Evolutionary conservation across 2,329 filamentous ascomycete genomes (phyloP).

Genomic region (Epichloe aotearoae): DNA sequence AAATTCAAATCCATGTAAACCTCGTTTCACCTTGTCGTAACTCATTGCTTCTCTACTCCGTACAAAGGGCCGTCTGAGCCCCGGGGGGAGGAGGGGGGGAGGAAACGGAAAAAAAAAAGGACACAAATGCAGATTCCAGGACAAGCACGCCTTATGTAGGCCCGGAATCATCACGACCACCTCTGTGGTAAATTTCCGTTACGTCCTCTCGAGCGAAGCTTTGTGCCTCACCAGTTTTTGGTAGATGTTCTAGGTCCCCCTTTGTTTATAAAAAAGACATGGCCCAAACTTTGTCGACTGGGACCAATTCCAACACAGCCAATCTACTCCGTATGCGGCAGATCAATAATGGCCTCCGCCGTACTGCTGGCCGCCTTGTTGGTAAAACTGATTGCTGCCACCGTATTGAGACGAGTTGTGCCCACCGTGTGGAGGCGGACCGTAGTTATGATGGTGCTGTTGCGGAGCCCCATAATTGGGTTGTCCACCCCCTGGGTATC

Average conservation of each 20-base stretch:
- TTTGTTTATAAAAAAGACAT: not conserved
- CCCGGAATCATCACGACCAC: not conserved
- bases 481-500: conserved; percentile 10
- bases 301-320: not conserved
- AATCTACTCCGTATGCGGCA: not conserved
- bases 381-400: conserved; percentile 13
- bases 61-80: conserved; percentile 1
- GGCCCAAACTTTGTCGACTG: not conserved
- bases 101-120: not conserved
- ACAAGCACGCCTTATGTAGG: not conserved
- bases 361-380: conserved; percentile 12
- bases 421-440: conserved; percentile 5
- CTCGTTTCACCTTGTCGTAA: conserved; percentile 2
- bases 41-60: conserved; percentile 3
- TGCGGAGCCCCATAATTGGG: conserved; percentile 11
- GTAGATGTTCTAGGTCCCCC: not conserved
- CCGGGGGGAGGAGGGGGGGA: not conserved
- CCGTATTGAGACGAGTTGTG: conserved; percentile 16
- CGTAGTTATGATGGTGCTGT: conserved; percentile 9
- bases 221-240: not conserved
- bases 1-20: not conserved
- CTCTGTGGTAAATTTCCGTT: not conserved
- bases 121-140: not conserved
- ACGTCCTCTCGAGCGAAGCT: no score
- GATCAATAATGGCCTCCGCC: conserved; percentile 8